phyloP scores from a whole-genome alignment of 2,329 filamentous ascomycete genomes.

The Metarhizium sp. region DNA sequence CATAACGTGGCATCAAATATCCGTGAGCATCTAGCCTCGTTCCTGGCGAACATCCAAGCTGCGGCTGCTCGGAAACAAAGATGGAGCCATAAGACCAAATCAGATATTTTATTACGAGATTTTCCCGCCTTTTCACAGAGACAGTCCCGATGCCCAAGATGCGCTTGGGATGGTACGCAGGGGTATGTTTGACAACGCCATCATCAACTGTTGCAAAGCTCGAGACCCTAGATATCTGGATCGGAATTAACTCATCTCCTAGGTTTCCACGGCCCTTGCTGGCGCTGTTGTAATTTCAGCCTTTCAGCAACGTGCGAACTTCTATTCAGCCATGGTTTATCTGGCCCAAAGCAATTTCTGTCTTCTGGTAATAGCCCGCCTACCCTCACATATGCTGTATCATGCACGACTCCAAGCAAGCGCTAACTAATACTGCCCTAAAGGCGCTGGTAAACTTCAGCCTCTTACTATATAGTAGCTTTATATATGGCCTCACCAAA shows the following conservation, averaged over 20 bases:
- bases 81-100: slow-evolving; percentile 2
- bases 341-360: slow-evolving; percentile 94
- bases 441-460: slow-evolving; percentile 88
- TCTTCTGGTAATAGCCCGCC: slow-evolving; percentile 58
- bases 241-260: slow-evolving; percentile 11
- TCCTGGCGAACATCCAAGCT: not conserved
- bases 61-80: not conserved
- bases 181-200: slow-evolving; percentile 33
- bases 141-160: slow-evolving; percentile 32
- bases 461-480: slow-evolving; percentile 67
- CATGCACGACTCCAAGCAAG: not conserved
- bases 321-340: slow-evolving; percentile 96
- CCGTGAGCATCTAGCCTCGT: not conserved
- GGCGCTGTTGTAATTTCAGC: slow-evolving; percentile 78
- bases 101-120: not conserved
- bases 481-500: slow-evolving; percentile 81
- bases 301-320: slow-evolving; percentile 91
- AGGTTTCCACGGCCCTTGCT: slow-evolving; percentile 78
- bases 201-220: not conserved
- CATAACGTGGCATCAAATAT: slow-evolving; percentile 7
- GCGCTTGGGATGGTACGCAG: slow-evolving; percentile 52
- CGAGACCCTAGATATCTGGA: slow-evolving; percentile 3
- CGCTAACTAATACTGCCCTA: not conserved
- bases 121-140: not conserved
- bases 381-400: not conserved